These are phyloP conservation scores for Coniochaeta ligniaria DNA, from an alignment of 2,329 filamentous ascomycete species.

Conservation along the genomic window DNA sequence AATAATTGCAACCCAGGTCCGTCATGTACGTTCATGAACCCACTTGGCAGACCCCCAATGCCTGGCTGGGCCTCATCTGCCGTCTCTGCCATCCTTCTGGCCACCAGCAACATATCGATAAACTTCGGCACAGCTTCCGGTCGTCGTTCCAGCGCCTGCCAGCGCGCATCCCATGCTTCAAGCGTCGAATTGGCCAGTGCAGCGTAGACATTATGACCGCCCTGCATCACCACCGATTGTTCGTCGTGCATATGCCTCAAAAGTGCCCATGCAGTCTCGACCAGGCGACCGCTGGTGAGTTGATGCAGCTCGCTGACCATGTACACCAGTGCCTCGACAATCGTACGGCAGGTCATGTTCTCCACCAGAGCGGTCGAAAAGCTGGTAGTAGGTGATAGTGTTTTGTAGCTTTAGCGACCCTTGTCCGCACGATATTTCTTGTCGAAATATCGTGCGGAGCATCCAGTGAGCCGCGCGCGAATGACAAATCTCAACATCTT, in stretches of 20 bases:
- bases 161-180: neutral
- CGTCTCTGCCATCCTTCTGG: neutral
- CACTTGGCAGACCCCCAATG: neutral
- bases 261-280: neutral
- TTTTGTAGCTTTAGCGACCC: no score
- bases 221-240: neutral
- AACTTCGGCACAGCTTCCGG: neutral
- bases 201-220: neutral
- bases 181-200: neutral
- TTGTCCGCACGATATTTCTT: no score
- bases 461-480: no score
- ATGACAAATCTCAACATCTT: no score
- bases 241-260: neutral
- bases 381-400: neutral
- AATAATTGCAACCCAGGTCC: neutral
- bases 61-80: neutral
- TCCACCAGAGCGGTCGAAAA: neutral
- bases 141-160: neutral
- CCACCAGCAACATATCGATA: neutral
- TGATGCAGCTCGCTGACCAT: slow-evolving; percentile 12
- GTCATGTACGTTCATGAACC: neutral
- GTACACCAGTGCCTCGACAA: slow-evolving; percentile 16
- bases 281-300: neutral
- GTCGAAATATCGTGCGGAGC: no score
- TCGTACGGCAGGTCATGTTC: neutral